Evolutionary conservation across 805 yeast genomes (phyloP), one percentile per base, ranked within the genome.

Genomic region (Suhomyces xylopsoci): DNA sequence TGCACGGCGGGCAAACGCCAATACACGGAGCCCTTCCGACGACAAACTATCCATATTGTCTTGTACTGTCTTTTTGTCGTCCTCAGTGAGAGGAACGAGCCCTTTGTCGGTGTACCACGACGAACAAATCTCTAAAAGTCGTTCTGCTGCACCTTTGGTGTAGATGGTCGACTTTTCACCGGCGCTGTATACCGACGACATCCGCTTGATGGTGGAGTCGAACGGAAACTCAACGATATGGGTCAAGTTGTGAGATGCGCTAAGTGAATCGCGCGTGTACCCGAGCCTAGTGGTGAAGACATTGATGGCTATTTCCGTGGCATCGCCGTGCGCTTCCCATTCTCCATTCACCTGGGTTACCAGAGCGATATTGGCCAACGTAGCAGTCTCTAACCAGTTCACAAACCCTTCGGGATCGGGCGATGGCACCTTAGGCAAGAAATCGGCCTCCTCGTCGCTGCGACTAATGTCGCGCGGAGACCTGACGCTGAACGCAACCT

Each of bases 291-390:
- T 58, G 25, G 69, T 62, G 55, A 67, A 68, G 4, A 68, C 70
- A 53, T 69, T 61, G 47, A 69, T 68, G 45, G 73, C 73, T 51
- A 68, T 66, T 55, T 69, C 73, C 20, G 73, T 69, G 15, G 73
- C 69, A 60, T 69, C 73, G 24, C 73, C 73, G 63, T 59, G 75
- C 30, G 64, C 76, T 56, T 65, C 74, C 79, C 79, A 62, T 48
- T 57, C 67, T 55, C 66, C 50, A 5, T 66, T 69, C 26, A 66
- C 58, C 26, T 62, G 64, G 22, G 68, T 62, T 22, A 75, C 68
- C n/a, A 73, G 66, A 26, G 81, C 78, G 49, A 76, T 64, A 50
- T 74, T 68, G 20, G 77, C 73, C 42, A 77, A 66, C 45, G 72
- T 63, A 7, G 78, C 77, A 43, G 76, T 63, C 44, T 58, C 58